phyloP scores from a whole-genome alignment of 2,329 filamentous ascomycete genomes.

The Colletotrichum sp. region DNA sequence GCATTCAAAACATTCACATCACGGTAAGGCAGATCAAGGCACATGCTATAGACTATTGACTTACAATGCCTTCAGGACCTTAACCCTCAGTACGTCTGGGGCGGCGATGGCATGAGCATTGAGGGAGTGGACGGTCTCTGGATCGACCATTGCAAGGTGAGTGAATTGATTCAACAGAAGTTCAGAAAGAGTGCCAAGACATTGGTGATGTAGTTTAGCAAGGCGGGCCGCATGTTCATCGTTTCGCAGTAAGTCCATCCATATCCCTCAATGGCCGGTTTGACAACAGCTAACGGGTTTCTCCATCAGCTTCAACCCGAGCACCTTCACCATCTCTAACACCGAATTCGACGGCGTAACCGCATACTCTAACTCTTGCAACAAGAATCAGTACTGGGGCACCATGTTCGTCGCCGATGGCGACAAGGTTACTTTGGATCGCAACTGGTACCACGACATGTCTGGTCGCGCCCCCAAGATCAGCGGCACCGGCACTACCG shows the following conservation, averaged over 20 bases:
- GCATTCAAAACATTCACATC: conserved; percentile 53
- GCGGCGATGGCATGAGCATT: conserved; percentile 38
- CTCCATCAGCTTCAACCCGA: neutral
- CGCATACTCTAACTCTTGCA: conserved; percentile 46
- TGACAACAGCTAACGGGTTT: neutral
- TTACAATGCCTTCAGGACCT: neutral
- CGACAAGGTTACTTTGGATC: conserved; percentile 46
- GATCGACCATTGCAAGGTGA: conserved; percentile 40
- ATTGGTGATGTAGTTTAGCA: neutral
- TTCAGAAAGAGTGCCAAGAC: neutral
- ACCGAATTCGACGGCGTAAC: conserved; percentile 49
- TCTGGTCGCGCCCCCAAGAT: conserved; percentile 37
- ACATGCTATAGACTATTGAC: neutral
- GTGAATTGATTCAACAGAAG: rapidly evolving
- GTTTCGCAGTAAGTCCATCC: neutral
- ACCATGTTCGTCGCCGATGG: conserved; percentile 43
- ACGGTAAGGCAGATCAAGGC: neutral
- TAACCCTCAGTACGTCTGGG: conserved; percentile 38
- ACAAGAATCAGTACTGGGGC: conserved; percentile 52
- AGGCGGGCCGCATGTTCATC: neutral
- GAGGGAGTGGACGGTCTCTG: conserved; percentile 35
- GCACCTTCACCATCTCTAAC: conserved; percentile 50
- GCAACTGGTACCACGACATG: conserved; percentile 50
- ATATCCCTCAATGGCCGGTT: neutral
- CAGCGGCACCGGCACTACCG: conserved; percentile 25